Base-by-base conservation (phyloP, 179 eudicot genomes). In the Silene noctiflora region DNA sequence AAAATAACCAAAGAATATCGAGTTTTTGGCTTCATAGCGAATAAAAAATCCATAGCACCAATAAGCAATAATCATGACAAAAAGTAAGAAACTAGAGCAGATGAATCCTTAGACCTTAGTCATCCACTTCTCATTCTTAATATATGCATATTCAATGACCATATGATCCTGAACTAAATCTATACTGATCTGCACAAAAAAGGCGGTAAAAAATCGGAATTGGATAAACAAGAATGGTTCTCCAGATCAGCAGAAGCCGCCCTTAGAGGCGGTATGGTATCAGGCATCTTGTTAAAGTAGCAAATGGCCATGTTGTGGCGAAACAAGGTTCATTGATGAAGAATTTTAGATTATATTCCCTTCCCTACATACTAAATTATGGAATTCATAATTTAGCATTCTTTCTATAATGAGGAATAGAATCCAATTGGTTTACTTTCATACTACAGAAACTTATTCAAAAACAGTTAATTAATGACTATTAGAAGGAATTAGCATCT, bases 351-450 rank as follows among this genome's bases (percentile, higher is more conserved):
- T 19, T 6, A 33, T 72, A 81, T 77, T 81, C 80, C 77, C 19
- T 66, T 44, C 51, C 51, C 51, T 44, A 44, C 51, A 5, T 44
- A 44, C 3, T 27, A 29, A 3, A 44, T 44, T 44, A 39, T 39
- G 11, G 10, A 39, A 39, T 39, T 39, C 46, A 39, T 39, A 0
- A 39, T 7, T 39, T 39, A 39, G 51, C 51, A 44, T 24, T 60
- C 44, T 67, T 75, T 76, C 62, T 55, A 71, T 24, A 67, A 33
- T 59, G 12, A 80, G 76, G 24, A 21, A 67, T 56, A 76, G 77
- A 76, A 73, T 77, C 77, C 29, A 31, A 60, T 51, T 60, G 35
- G 69, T 63, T 81, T 81, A 66, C 42, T 60, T 68, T 77, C 70
- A 59, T 67, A 81, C 31, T 67, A 14, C 53, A 78, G n/a, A 19